Evolutionary conservation across 441 rosid genomes (phyloP), one percentile per base, ranked within the genome.

Genomic region (Lepidium campestre): DNA sequence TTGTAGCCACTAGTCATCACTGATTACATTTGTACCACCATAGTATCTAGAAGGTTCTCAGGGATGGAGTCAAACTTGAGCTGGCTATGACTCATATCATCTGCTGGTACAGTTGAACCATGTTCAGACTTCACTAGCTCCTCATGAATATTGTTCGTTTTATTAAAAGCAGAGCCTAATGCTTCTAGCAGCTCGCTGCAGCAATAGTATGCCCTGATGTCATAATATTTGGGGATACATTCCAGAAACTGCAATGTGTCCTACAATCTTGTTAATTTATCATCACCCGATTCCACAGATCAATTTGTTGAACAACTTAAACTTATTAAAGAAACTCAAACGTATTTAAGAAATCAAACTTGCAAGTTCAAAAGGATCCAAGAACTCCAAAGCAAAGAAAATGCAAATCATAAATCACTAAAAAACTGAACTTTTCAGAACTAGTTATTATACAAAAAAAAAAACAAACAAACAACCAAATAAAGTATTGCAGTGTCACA

Each of bases 41-140:
- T 84, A 29, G 98, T 97, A 75, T 93, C 97, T 54, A 93, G 77
- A 73, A 93, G 96, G 81, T 84, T 89, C 80, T 82, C 96, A 27
- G 87, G 68, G 59, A 77, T 80, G 14, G 84, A 73, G 62, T 82
- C 93, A 76, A 78, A 71, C 10, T 80, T 81, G 65, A 83, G 80
- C 62, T 81, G 87, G 80, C 89, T 84, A 58, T 76, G 77, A 71
- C 79, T 85, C 66, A 80, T 77, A 49, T 74, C 84, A 70, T 84
- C 90, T 67, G 79, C 65, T 77, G 82, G 56, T 25, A 69, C 35
- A 60, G 47, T 58, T 47, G 76, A 73, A 37, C 75, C 78, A 67
- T 77, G 69, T 67, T 81, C 91, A 57, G 68, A 64, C 68, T 81
- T 85, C 69, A 75, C 83, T 57, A 67, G 67, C 71, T 79, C 83